Base-by-base conservation (phyloP, 805 yeast species). In the Candida loeiensis region DNA sequence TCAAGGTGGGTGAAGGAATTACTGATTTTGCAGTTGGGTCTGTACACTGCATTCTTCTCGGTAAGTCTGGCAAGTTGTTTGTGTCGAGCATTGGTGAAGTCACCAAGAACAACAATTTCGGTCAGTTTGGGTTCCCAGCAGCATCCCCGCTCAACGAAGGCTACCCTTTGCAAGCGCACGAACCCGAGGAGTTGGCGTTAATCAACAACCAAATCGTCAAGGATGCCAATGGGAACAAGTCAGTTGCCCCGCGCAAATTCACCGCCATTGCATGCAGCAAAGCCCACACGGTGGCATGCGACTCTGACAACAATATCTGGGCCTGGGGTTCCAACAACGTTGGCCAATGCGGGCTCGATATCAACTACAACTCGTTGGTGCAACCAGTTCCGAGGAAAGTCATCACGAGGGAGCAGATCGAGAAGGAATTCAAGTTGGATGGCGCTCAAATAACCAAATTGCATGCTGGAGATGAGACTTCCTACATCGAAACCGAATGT, bases 51-150 rank as follows among this genome's bases (percentile, higher is more conserved):
- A 71, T 85, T n/a, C 55, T 84, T 3, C 56, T 85, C 27, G 71
- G 87, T 0, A 63, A 70, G 28, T 54, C 69, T 8, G 89, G 90
- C 1, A 69, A 77, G 24, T 80, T 85, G 0, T 82, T 72, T 47
- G 67, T 85, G 1, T 67, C 79, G 8, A 74, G 85, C 12, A 79
- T 95, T 0, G 48, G 53, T 11, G 56, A 64, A n/a, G 61, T 67
- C 4, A 37, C 36, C 12, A 17, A 16, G 4, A 22, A 30, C 3
- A 33, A 34, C 15, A 71, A 72, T 34, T 57, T 54, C 49, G 98
- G 98, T 3, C 97, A 93, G 63, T 86, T 76, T 61, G 98, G 97
- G 14, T 59, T 87, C 12, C 93, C 95, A 1, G 61, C 66, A 11
- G 76, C 69, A 47, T 78, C 95, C 1, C 90, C 85, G 41, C 79